Conservation (phyloP, 2,329 filamentous ascomycete species). For the Chaetomium sp. region DNA sequence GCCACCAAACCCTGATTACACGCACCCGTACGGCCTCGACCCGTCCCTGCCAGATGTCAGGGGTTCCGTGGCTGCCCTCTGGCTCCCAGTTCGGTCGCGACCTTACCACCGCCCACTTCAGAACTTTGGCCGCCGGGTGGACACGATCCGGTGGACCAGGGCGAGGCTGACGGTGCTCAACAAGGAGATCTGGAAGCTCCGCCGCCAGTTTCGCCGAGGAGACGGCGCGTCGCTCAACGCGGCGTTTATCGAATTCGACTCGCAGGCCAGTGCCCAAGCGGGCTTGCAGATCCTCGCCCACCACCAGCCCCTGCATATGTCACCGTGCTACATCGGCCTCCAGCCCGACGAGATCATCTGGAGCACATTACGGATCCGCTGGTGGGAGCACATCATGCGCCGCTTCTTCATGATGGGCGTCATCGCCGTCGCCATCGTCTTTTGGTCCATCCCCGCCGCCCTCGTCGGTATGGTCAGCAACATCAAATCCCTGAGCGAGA, state of each 20-base stretch:
- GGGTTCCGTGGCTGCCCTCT: slow-evolving; percentile 65
- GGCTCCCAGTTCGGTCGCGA: slow-evolving; percentile 67
- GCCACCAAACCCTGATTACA: slow-evolving; percentile 49
- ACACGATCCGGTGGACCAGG: slow-evolving; percentile 85
- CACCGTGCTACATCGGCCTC: slow-evolving; percentile 80
- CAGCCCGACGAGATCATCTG: slow-evolving; percentile 82
- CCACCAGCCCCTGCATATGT: slow-evolving; percentile 80
- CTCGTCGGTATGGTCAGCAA: slow-evolving; percentile 86
- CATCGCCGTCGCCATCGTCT: slow-evolving; percentile 74
- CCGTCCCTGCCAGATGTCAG: slow-evolving; percentile 39
- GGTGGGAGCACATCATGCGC: slow-evolving; percentile 76
- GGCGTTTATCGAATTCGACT: slow-evolving; percentile 91
- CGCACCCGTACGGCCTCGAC: slow-evolving; percentile 40
- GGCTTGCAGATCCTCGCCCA: slow-evolving; percentile 83
- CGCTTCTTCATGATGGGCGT: slow-evolving; percentile 64
- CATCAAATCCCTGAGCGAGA: slow-evolving; percentile 67
- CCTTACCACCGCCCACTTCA: slow-evolving; percentile 69
- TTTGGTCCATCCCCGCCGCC: slow-evolving; percentile 78
- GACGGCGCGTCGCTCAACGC: slow-evolving; percentile 67
- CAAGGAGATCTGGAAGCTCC: slow-evolving; percentile 45
- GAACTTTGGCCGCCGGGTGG: slow-evolving; percentile 72
- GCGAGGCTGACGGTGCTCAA: slow-evolving; percentile 57
- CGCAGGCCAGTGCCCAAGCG: slow-evolving; percentile 78
- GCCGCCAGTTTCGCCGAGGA: slow-evolving; percentile 63
- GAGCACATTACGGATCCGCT: slow-evolving; percentile 68